Conservation (phyloP, 2,329 filamentous ascomycete genomes). For the Cytospora leucostoma region DNA sequence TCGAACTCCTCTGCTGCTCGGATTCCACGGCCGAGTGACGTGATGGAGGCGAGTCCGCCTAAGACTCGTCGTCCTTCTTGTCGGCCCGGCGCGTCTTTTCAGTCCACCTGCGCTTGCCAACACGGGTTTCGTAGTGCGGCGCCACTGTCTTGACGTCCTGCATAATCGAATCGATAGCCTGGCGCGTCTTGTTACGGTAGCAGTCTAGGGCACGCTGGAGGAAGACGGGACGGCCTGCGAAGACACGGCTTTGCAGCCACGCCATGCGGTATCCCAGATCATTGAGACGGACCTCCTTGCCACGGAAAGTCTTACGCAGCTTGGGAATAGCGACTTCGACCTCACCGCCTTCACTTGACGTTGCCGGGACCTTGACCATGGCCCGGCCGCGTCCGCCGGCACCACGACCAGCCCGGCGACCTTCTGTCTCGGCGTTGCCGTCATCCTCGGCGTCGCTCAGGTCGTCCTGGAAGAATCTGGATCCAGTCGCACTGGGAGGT, state of each 20-base stretch:
- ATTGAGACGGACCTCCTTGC: conserved; percentile 87
- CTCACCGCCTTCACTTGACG: conserved; percentile 64
- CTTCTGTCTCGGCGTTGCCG: conserved; percentile 53
- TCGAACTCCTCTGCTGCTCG: neutral
- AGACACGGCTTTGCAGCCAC: conserved; percentile 92
- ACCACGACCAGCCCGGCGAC: conserved; percentile 43
- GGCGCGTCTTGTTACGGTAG: conserved; percentile 88
- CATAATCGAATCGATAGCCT: conserved; percentile 75
- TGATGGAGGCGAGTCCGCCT: conserved; percentile 2
- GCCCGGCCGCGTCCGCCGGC: conserved; percentile 36
- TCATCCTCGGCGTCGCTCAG: conserved; percentile 58
- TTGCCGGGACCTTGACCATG: conserved; percentile 63
- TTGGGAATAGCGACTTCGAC: conserved; percentile 74
- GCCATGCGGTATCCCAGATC: conserved; percentile 94
- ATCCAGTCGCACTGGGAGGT: conserved; percentile 72
- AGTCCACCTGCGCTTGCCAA: conserved; percentile 77
- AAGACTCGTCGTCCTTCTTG: conserved; percentile 38
- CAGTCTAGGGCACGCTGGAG: conserved; percentile 90
- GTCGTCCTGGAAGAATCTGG: conserved; percentile 73
- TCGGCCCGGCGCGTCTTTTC: conserved; percentile 53
- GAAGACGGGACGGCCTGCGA: conserved; percentile 83
- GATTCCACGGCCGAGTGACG: neutral
- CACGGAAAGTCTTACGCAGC: conserved; percentile 67
- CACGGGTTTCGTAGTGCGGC: conserved; percentile 85
- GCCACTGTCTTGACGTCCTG: conserved; percentile 74